phyloP scores from a whole-genome alignment of 2,329 filamentous ascomycete genomes.

The Cytospora piceicola region DNA sequence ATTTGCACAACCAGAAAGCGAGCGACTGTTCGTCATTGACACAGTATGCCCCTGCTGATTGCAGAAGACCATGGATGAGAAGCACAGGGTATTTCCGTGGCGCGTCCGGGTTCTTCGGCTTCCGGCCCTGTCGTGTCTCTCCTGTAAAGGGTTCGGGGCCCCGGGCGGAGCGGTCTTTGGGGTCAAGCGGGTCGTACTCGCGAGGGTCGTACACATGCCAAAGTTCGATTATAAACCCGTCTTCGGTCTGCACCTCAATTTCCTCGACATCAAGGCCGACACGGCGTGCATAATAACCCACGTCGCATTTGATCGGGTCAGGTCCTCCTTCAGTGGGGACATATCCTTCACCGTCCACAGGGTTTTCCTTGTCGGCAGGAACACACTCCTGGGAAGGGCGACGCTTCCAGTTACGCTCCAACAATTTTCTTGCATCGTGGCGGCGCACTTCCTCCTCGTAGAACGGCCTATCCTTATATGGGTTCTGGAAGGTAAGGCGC shows the following conservation, averaged over 20 bases:
- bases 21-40: constrained; percentile 87
- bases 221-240: constrained; percentile 86
- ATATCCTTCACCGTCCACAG: constrained; percentile 57
- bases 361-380: constrained; percentile 48
- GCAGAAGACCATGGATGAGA: constrained; percentile 85
- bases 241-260: constrained; percentile 87
- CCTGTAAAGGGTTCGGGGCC: constrained; percentile 66
- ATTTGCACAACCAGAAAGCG: constrained; percentile 90
- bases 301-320: constrained; percentile 78
- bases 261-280: constrained; percentile 86
- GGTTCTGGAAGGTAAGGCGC: constrained; percentile 62
- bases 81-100: constrained; percentile 78
- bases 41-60: constrained; percentile 87
- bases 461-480: constrained; percentile 67
- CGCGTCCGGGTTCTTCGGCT: constrained; percentile 42
- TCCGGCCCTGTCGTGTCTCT: constrained; percentile 39
- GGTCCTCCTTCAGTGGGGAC: constrained; percentile 77
- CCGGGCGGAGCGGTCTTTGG: constrained; percentile 55
- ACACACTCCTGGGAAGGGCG: constrained; percentile 43
- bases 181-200: constrained; percentile 62
- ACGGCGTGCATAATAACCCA: constrained; percentile 82
- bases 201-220: constrained; percentile 89
- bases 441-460: constrained; percentile 71
- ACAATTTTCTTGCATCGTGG: constrained; percentile 57
- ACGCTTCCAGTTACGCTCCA: constrained; percentile 66